Evolutionary conservation across 148 eudicot species (phyloP), one percentile per base, ranked within the genome.

Genomic region (Vaccinium darrowii): DNA sequence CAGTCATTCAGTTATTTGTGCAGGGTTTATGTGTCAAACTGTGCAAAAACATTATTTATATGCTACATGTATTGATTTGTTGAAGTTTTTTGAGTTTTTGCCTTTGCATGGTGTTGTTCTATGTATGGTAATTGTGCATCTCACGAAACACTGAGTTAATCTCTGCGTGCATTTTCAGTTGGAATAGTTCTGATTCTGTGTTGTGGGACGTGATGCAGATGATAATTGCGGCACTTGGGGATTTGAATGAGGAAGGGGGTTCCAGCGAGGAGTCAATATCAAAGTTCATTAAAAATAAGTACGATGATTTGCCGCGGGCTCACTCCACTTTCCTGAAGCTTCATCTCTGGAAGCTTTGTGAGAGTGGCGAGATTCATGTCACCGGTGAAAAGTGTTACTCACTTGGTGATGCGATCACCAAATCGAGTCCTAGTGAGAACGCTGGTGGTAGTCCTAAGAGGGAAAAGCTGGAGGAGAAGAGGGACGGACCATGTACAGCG

Each of bases 241-340:
- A 86, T 82, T 85, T 92, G 86, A 87, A 90, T 71, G 87, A 89
- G 86, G 83, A 90, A 88, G 88, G 81, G 39, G 94, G 93, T 79
- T 92, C 94, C 19, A 90, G 71, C 1, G 91, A 92, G 90, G 85
- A 80, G 51, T 86, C 90, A 8, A 92, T 92, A 84, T 93, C 93
- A 0, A 21, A 89, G 81, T 87, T 81, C 81, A 91, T 93, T 7
- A 67, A 30, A 83, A 79, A 79, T 39, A 81, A 84, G 27, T 88
- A 90, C 81, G 57, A 87, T 49, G 90, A 88, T 82, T 91, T 95
- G 85, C 96, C 98, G 7, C 89, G 89, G 92, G 94, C 92, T 19
- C 98, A 95, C 82, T 67, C 81, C 36, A 76, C 86, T 4, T 83
- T 85, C 47, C 85, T 92, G 83, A 91, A 84, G 43, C 91, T 89